phyloP scores from a whole-genome alignment of 495 filamentous ascomycete genomes.

The Usnea hakonensis region DNA sequence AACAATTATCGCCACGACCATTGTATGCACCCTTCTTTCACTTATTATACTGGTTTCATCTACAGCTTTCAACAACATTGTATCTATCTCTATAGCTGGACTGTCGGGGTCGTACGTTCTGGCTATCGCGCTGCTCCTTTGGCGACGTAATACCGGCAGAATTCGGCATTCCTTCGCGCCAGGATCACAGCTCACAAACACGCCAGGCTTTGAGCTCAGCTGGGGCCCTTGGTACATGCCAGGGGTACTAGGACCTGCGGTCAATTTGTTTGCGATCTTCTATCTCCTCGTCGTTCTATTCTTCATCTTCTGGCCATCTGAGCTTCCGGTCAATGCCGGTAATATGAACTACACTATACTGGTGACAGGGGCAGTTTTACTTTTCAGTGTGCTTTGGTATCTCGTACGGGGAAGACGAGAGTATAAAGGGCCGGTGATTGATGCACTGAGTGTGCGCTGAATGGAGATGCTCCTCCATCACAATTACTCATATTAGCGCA shows the following conservation, averaged over 20 bases:
- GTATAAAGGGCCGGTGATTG: conserved; percentile 29
- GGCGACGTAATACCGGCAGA: conserved; percentile 33
- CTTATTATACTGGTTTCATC: conserved; percentile 39
- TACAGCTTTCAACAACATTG: conserved; percentile 38
- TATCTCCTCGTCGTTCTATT: conserved; percentile 37
- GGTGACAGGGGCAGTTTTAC: conserved; percentile 34
- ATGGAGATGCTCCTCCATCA: too few relatives aligned
- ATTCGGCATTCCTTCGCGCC: conserved; percentile 25
- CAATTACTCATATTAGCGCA: too few relatives aligned
- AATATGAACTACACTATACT: conserved; percentile 43
- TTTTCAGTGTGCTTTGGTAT: conserved; percentile 37
- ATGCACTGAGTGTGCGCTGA: conserved; percentile 15
- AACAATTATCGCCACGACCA: conserved; percentile 36
- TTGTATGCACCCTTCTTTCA: conserved; percentile 32
- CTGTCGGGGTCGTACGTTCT: conserved; percentile 38
- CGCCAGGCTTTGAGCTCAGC: conserved; percentile 13
- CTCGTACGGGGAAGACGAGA: conserved; percentile 32
- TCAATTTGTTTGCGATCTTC: conserved; percentile 39
- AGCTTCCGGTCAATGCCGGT: conserved; percentile 32
- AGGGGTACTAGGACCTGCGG: conserved; percentile 29
- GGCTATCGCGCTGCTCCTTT: conserved; percentile 39
- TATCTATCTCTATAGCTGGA: conserved; percentile 34
- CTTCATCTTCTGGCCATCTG: conserved; percentile 40
- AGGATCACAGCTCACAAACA: neutral
- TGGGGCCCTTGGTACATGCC: conserved; percentile 30